Base-by-base conservation (phyloP, 495 filamentous ascomycete genomes). In the Hypoxylon cercidicola region DNA sequence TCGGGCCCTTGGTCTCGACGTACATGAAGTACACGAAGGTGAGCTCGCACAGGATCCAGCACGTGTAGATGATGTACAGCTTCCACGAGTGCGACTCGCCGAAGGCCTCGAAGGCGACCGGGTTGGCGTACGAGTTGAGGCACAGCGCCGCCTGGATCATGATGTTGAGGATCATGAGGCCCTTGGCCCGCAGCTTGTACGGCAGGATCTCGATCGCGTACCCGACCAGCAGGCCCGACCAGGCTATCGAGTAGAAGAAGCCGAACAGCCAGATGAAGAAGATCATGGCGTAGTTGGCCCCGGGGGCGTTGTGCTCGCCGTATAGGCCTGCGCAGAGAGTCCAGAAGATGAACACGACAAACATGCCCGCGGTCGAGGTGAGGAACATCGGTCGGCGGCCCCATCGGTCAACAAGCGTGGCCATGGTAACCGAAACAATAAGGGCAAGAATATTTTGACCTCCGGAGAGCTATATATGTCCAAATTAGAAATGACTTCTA, bases 121-220 rank as follows among this genome's bases (percentile, higher is more conserved):
- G 85, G 77, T 89, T 88, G 67, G 86, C 83, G 62, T 85, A 85
- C 62, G 76, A 75, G 76, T 84, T 84, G 71, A 85, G 79, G 34
- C 79, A 78, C 18, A 85, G 77, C 13, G 82, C 81, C 30, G 72
- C 70, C 70, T 85, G 82, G 56, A 84, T 74, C 43, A 74, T 76
- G 60, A 84, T 53, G 72, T 84, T 84, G 71, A 84, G 78, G 64
- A 85, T 69, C 73, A 82, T 72, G 58, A 85, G 74, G 30, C 80
- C 79, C 77, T 82, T 77, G 69, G 88, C 88, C 40, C 89, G 87
- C 55, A 91, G 83, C 57, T 82, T 82, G 79, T 88, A 93, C 0
- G 89, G 89, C 43, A 91, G 81, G 64, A 92, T 88, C 76, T 91
- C 89, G 59, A 89, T 82, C 32, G 84, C 78, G 71, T 90, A 90